phyloP scores from a whole-genome alignment of 371 early-diverging fungal genomes.

The Circinella minor region DNA sequence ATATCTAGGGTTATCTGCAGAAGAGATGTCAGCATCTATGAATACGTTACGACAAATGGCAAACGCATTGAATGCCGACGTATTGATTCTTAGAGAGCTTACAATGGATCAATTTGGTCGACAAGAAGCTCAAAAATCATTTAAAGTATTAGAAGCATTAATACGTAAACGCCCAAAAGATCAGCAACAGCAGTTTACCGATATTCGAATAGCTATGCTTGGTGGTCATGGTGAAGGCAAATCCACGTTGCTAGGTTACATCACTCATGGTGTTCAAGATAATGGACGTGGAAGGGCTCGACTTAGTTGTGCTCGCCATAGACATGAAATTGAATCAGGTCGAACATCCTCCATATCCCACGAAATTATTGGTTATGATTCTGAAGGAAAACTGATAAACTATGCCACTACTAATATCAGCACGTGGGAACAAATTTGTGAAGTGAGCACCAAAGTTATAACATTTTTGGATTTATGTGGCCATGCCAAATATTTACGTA shows the following conservation, averaged over 20 bases:
- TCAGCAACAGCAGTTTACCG: constrained; percentile 64
- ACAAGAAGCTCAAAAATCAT: constrained; percentile 6
- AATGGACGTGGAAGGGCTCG: constrained; percentile 91
- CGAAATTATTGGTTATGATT: constrained; percentile 86
- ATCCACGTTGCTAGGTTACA: constrained; percentile 83
- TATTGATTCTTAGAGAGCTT: constrained; percentile 50
- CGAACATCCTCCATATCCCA: constrained; percentile 88
- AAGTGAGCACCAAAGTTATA: constrained; percentile 76
- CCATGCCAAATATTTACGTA: constrained; percentile 88
- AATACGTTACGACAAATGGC: constrained; percentile 71
- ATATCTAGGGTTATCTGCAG: constrained; percentile 38
- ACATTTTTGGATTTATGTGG: constrained; percentile 93
- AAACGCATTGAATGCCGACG: constrained; percentile 56
- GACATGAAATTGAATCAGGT: constrained; percentile 91
- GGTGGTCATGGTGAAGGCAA: constrained; percentile 87
- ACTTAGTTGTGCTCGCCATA: constrained; percentile 83
- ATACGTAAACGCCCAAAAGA: constrained; percentile 60
- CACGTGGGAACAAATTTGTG: constrained; percentile 86
- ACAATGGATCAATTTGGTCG: constrained; percentile 34
- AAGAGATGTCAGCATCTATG: constrained; percentile 68
- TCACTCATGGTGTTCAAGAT: constrained; percentile 83
- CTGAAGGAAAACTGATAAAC: constrained; percentile 61
- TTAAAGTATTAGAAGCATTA: constrained; percentile 67
- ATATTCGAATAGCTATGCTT: constrained; percentile 82
- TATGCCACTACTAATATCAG: constrained; percentile 41